Percentiles rank a stretch among this genome's conserved stretches.
Conservation (phyloP, 768 basidiomycete species). For the Leucocoprinus sp. region DNA sequence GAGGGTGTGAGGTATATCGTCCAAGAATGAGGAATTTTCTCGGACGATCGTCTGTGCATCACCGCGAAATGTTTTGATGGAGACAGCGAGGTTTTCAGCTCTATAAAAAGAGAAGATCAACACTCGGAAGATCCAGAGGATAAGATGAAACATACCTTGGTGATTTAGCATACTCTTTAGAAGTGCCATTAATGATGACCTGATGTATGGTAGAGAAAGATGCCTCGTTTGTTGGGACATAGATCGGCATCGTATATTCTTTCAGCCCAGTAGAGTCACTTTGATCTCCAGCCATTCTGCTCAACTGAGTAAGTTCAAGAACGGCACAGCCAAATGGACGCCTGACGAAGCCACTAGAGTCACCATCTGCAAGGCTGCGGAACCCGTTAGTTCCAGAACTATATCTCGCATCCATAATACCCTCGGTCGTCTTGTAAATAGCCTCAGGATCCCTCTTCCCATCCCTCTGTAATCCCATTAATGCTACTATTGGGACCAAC, state of each 20-base stretch:
- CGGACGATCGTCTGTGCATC: slow-evolving; percentile 62
- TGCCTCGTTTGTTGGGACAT: slow-evolving; percentile 71
- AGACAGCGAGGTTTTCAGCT: slow-evolving; percentile 81
- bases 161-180: slow-evolving; percentile 77
- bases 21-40: slow-evolving; percentile 79
- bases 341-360: slow-evolving; percentile 45
- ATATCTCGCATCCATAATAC: slow-evolving; percentile 19
- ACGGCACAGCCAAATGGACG: slow-evolving; percentile 96
- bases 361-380: slow-evolving; percentile 10
- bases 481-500: slow-evolving; percentile 47
- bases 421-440: slow-evolving; percentile 23
- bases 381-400: slow-evolving; percentile 17
- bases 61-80: slow-evolving; percentile 84
- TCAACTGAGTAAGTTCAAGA: slow-evolving; percentile 72
- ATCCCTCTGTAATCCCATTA: slow-evolving; percentile 26
- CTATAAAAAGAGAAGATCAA: slow-evolving; percentile 28
- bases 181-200: slow-evolving; percentile 77
- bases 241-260: slow-evolving; percentile 87
- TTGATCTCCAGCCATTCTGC: slow-evolving; percentile 57
- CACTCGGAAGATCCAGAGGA: background rate
- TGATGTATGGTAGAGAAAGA: slow-evolving; percentile 93
- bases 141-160: slow-evolving; percentile 44
- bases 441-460: slow-evolving; percentile 51
- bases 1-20: slow-evolving; percentile 72
- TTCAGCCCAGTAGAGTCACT: slow-evolving; percentile 53